These are phyloP conservation scores for Sinapis alba DNA, from an alignment of 441 rosid species.

Conservation along the genomic window DNA sequence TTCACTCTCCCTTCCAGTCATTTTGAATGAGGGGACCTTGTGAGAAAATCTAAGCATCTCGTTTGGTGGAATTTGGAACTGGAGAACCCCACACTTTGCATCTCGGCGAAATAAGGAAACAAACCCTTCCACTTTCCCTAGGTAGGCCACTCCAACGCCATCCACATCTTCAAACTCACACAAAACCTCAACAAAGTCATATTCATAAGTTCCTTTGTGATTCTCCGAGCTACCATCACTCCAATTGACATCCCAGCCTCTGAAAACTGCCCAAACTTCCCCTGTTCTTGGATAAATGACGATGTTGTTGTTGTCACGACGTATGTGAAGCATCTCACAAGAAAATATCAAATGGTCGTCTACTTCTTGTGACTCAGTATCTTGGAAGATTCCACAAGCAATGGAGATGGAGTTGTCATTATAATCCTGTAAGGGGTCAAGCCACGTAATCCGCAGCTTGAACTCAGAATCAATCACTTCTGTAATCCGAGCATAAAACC, in stretches of 20 bases:
- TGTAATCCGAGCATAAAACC: conserved; percentile 54
- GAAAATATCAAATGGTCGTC: conserved; percentile 66
- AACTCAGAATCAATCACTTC: conserved; percentile 51
- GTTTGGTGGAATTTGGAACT: conserved; percentile 41
- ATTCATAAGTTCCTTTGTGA: conserved; percentile 48
- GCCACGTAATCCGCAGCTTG: conserved; percentile 57
- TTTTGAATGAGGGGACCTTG: conserved; percentile 51
- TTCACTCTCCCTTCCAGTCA: conserved; percentile 60
- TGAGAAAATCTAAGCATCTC: conserved; percentile 64
- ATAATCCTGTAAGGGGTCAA: conserved; percentile 49
- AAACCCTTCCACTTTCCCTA: conserved; percentile 83
- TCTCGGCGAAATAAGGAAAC: conserved; percentile 45
- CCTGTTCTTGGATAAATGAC: conserved; percentile 70
- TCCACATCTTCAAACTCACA: conserved; percentile 50
- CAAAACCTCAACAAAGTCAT: conserved; percentile 80
- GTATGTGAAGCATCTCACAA: conserved; percentile 46
- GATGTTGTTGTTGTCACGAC: conserved; percentile 26
- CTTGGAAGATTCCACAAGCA: conserved; percentile 66
- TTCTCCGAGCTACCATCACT: conserved; percentile 39
- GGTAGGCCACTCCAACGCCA: conserved; percentile 61
- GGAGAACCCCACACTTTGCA: conserved; percentile 34
- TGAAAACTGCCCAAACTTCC: conserved; percentile 84
- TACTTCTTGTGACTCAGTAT: conserved; percentile 44
- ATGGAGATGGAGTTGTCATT: conserved; percentile 46
- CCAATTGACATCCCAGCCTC: conserved; percentile 74